phyloP scores from a whole-genome alignment of 768 basidiomycete species.

The Pisolithus albus region DNA sequence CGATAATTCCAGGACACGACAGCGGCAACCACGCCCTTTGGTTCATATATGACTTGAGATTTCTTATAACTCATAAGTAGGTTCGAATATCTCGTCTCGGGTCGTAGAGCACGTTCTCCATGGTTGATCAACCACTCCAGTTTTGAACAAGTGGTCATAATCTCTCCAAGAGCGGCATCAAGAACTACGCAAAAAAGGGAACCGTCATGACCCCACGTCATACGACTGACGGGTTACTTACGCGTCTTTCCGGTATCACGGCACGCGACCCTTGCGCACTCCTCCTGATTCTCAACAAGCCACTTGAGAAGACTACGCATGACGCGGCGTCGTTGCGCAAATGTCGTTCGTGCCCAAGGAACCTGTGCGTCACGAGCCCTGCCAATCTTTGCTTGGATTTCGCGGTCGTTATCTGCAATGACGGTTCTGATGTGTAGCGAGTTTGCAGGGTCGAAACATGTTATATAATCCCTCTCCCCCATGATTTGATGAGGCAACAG shows the following conservation, averaged over 20 bases:
- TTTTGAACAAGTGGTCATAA: slow-evolving; percentile 91
- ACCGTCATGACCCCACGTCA: no score
- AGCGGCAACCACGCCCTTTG: slow-evolving; percentile 86
- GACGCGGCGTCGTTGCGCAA: slow-evolving; percentile 74
- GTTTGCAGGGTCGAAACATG: slow-evolving; percentile 88
- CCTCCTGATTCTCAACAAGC: slow-evolving; percentile 87
- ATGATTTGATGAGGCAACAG: slow-evolving; percentile 45
- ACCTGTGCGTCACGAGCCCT: slow-evolving; percentile 61
- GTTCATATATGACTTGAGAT: slow-evolving; percentile 78
- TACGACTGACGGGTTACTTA: slow-evolving; percentile 32
- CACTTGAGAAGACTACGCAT: slow-evolving; percentile 84
- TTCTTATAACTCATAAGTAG: slow-evolving; percentile 70
- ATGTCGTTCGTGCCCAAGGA: slow-evolving; percentile 69
- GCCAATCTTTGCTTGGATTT: slow-evolving; percentile 69
- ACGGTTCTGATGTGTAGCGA: slow-evolving; percentile 73
- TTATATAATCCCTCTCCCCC: slow-evolving; percentile 62
- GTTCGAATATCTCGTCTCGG: slow-evolving; percentile 63
- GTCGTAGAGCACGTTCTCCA: slow-evolving; percentile 70
- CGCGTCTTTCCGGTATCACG: slow-evolving; percentile 94
- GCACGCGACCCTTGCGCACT: slow-evolving; percentile 80
- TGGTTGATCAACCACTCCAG: slow-evolving; percentile 86
- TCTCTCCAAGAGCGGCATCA: slow-evolving; percentile 92
- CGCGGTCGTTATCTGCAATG: slow-evolving; percentile 63
- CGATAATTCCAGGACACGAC: slow-evolving; percentile 97
- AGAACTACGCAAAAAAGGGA: slow-evolving; percentile 48